Base-by-base conservation (phyloP, 2,329 filamentous ascomycete genomes). In the Dendrostoma leiphaemia region DNA sequence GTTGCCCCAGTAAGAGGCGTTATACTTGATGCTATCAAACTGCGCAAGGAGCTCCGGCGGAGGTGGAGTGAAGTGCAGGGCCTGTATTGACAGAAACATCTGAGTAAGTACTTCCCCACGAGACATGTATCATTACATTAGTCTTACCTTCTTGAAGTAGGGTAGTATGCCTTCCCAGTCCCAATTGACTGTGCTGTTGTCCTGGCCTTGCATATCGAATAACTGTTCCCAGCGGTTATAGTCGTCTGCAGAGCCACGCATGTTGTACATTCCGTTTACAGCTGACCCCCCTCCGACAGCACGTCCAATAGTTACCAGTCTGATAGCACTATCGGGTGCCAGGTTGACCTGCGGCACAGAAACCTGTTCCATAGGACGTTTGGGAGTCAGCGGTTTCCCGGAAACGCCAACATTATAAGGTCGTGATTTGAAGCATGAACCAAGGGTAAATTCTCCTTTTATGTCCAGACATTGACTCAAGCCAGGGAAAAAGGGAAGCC, bases 231-330 rank as follows among this genome's bases (percentile, higher is more conserved):
- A 72, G 19, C 66, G 63, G 47, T 70, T 63, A 41, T 71, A 67
- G 8, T 70, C 64, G 6, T 69, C 67, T 2, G 54, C 62, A 1
- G 69, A 63, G 1, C 67, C 65, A 17, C 70, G 62, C 40, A 71
- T 63, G 5, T 67, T 64, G 17, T 71, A 65, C 63, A 71, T 62
- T 17, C 66, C 70, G 53, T 72, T 72, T 6, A 71, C 63, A 8
- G 69, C 66, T 0, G 69, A 71, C 1, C 68, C 67, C 8, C 73
- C 72, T 19, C 72, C 73, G 0, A 75, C 62, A 0, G 67, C 63
- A 34, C 63, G 31, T 32, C 31, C 31, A 32, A 32, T 65, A 1
- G 63, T 66, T 5, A 61, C 57, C 8, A 62, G 40, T 0, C 66
- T 65, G 0, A 47, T 37, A 1, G 60, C 60, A 8, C 58, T 62